Conservation (phyloP, 805 yeast genomes). For the Yamadazyma takamatsuzukensis region DNA sequence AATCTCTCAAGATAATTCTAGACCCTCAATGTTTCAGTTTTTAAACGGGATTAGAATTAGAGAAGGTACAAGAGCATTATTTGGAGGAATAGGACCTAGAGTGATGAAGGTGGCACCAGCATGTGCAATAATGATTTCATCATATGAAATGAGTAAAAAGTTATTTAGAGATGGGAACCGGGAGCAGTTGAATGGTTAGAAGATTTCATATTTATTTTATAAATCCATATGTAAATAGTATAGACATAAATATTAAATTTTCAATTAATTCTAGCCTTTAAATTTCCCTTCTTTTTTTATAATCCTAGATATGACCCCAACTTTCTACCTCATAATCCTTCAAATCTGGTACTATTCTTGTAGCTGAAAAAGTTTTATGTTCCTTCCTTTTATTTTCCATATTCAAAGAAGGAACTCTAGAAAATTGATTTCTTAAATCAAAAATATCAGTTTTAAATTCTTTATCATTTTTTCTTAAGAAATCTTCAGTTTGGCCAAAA, state of each 20-base stretch:
- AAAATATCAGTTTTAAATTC: no score
- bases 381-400: no score
- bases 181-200: constrained; percentile 1
- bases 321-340: not conserved
- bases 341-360: no score
- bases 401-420: no score
- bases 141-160: constrained; percentile 84
- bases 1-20: constrained; percentile 36
- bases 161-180: constrained; percentile 21
- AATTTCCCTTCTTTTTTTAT: not conserved
- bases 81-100: constrained; percentile 83
- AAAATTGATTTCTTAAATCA: no score
- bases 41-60: constrained; percentile 56
- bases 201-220: not conserved
- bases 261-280: not conserved
- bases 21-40: constrained; percentile 63
- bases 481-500: no score
- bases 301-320: not conserved
- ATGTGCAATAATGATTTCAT: constrained; percentile 97
- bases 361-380: no score
- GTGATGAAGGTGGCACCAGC: constrained; percentile 92
- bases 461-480: no score
- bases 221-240: not conserved
- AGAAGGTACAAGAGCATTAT: constrained; percentile 84
- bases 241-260: not conserved